Evolutionary conservation across 305 asterid genomes (phyloP), one percentile per base, ranked within the genome.

Genomic region (Fraxinus nigra): DNA sequence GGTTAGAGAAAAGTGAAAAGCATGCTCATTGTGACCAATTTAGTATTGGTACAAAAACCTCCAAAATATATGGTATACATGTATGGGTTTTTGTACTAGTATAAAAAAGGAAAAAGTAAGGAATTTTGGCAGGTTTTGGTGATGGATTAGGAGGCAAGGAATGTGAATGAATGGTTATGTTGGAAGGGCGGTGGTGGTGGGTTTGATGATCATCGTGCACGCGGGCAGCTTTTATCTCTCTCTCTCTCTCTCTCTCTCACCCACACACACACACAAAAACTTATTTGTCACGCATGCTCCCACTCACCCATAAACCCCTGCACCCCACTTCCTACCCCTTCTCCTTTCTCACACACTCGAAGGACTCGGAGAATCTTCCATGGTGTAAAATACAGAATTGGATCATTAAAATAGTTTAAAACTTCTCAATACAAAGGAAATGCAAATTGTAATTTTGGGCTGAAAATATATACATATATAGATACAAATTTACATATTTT

Each of bases 141-240:
- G 92, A 90, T 89, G 79, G 82, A 81, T 78, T 87, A 87, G 90
- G 93, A 84, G 93, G 91, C 95, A 91, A 83, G 78, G 83, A 87
- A 87, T 80, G 89, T 78, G 82, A 85, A 81, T 83, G 86, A 81
- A 84, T 80, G 54, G 73, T 78, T 54, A 72, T 34, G 82, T 76
- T 76, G 72, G 81, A 78, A 77, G 34, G 51, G 61, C 75, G 85
- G 81, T 87, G 79, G 86, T 86, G 87, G 86, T 89, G 92, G 85
- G 82, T 78, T 84, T 87, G 82, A 84, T 91, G 87, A 88, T 85
- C 84, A 85, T 87, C 79, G 80, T 85, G 97, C 98, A 90, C 93
- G 95, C 97, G 92, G 92, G 93, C 95, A 92, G 93, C 95, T 92
- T 92, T 90, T 92, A 73, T 54, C 78, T 76, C 85, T 82, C 78